Conservation (phyloP, 208 protist species). For the Crithidia fasciculata region DNA sequence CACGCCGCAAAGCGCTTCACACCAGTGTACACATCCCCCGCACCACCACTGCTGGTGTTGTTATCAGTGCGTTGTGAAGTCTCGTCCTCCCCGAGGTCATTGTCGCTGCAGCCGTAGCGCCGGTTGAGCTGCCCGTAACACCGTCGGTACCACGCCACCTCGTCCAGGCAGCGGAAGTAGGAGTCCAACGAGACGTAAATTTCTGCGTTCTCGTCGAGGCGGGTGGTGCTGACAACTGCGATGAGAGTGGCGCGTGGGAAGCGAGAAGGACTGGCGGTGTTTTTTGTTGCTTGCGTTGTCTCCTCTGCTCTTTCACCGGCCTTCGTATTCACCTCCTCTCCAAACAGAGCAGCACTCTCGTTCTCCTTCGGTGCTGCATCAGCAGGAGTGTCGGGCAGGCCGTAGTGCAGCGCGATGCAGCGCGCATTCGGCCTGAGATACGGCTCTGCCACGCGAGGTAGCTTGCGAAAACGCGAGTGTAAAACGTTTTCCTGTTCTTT, state of each 20-base stretch:
- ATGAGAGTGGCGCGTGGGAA: conserved; percentile 72
- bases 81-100: neutral
- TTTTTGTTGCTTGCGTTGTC: neutral
- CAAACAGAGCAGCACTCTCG: neutral
- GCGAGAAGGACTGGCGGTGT: neutral
- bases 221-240: conserved; percentile 63
- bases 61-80: neutral
- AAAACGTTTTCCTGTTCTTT: neutral
- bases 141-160: conserved; percentile 69
- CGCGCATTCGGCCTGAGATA: conserved; percentile 70
- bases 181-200: conserved; percentile 77
- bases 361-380: neutral
- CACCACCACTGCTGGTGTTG: neutral
- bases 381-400: conserved; percentile 31
- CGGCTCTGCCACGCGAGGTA: conserved; percentile 25
- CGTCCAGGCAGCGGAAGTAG: conserved; percentile 85
- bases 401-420: conserved; percentile 86
- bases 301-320: neutral
- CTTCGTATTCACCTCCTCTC: neutral
- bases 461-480: conserved; percentile 28
- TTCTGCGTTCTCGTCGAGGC: conserved; percentile 49
- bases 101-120: conserved; percentile 12
- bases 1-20: conserved; percentile 61
- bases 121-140: conserved; percentile 38
- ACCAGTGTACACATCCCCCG: conserved; percentile 45